These are phyloP conservation scores for Trametopsis cervina DNA, from an alignment of 768 basidiomycete genomes.

Conservation along the genomic window DNA sequence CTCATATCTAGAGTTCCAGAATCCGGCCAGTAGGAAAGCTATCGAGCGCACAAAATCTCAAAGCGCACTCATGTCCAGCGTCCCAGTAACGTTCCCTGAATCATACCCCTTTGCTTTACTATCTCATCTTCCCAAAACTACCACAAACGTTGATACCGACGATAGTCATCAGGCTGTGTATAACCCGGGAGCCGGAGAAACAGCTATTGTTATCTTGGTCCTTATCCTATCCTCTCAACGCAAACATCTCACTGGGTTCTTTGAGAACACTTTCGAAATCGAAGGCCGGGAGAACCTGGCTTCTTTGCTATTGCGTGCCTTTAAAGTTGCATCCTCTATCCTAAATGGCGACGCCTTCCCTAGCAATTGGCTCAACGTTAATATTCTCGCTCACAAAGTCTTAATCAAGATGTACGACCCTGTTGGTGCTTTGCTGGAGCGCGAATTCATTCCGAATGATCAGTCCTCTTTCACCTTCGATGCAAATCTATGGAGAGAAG, in stretches of 20 bases:
- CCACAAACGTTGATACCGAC: constrained; percentile 34
- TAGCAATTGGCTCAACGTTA: constrained; percentile 85
- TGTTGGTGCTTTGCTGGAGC: constrained; percentile 67
- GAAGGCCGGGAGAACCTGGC: constrained; percentile 82
- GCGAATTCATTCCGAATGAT: constrained; percentile 71
- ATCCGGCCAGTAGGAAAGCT: constrained; percentile 53
- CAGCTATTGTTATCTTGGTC: constrained; percentile 76
- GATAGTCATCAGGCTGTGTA: constrained; percentile 47
- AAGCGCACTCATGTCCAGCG: constrained; percentile 45
- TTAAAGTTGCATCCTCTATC: constrained; percentile 76
- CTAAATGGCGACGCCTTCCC: constrained; percentile 87
- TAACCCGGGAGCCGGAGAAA: constrained; percentile 78
- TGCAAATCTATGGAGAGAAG: constrained; percentile 71
- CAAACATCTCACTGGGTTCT: constrained; percentile 68
- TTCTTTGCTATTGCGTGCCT: constrained; percentile 64
- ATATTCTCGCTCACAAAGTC: constrained; percentile 81
- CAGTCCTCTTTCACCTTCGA: constrained; percentile 65
- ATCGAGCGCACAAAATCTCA: constrained; percentile 61
- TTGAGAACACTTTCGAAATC: constrained; percentile 78
- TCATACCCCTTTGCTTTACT: constrained; percentile 89
- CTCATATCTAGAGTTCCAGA: constrained; percentile 81
- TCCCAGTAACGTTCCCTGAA: constrained; percentile 86
- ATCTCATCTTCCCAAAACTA: constrained; percentile 53
- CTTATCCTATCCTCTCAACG: constrained; percentile 75
- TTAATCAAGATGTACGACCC: constrained; percentile 86